Evolutionary conservation across 257 asterid genomes (phyloP), one percentile per base, ranked within the genome.

Genomic region (Knoxia roxburghii): DNA sequence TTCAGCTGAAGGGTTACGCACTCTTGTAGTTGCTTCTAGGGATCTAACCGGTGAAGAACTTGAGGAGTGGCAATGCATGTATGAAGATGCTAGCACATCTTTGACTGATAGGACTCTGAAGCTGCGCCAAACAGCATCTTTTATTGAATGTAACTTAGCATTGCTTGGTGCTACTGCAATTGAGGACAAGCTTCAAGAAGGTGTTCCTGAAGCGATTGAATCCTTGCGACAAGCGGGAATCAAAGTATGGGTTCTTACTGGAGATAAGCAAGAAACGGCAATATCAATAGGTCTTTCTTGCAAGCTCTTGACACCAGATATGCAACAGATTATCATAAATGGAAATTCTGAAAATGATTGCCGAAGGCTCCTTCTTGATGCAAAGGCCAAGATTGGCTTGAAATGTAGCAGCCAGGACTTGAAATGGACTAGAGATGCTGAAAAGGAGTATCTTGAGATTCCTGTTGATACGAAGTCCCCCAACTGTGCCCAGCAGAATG

Each of bases 211-310:
- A 77, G 86, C 96, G 70, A 94, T 94, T 49, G 97, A 94, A 79
- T 88, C 96, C 66, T 80, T 94, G 65, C 87, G 97, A 35, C 87
- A 94, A 71, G 99, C 99, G 24, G 99, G 99, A 74, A 87, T 94
- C 61, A 94, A 90, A 84, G 96, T 90, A 79, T 94, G 97, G 99
- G 95, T 94, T 75, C 91, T 94, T 72, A 94, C 99, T 46, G 99
- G 99, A 51, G 99, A 94, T 80, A 94, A 90, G 85, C 99, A 90
- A 81, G 99, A 94, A 81, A 94, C 99, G 10, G 99, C 99, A 57
- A 85, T 94, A 72, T 94, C 99, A 37, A 90, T 94, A 73, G 99
- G 91, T 67, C 89, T 87, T 74, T 90, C 99, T 75, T 94, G 96
- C 84, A 84, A 84, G 80, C 99, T 94, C 61, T 81, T 94, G 83